A percentile compares a stretch with the other conserved stretches of the same genome.
Conservation (phyloP, 2,329 filamentous ascomycete species). For the Hypoxylon sp. region DNA sequence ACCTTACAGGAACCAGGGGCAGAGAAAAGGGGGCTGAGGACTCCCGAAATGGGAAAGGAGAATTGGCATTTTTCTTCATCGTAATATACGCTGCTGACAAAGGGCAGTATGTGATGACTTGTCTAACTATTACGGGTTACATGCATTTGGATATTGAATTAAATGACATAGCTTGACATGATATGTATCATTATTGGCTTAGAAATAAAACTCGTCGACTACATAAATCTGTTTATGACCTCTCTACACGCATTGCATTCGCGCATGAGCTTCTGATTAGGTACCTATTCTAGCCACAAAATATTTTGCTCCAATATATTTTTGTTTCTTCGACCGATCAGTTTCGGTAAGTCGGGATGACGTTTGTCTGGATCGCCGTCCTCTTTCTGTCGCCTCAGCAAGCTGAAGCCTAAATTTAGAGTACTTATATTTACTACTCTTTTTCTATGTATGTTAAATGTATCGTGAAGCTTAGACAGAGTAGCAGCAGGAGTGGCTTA, state of each 20-base stretch:
- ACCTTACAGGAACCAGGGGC: constrained; percentile 24
- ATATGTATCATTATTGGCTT: constrained; percentile 18
- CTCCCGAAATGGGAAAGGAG: constrained; percentile 22
- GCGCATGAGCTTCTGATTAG: constrained; percentile 5
- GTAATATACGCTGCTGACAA: constrained; percentile 2
- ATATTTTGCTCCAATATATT: constrained; percentile 1
- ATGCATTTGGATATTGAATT: constrained; percentile 6
- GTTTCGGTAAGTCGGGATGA: constrained; percentile 38
- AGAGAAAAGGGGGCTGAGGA: constrained; percentile 34
- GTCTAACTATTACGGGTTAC: constrained; percentile 10
- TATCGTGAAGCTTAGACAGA: constrained; percentile 8
- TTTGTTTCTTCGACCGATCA: constrained; percentile 14
- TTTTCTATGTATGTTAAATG: constrained; percentile 13
- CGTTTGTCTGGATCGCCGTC: constrained; percentile 29
- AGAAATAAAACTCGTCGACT: not conserved
- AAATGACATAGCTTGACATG: not conserved
- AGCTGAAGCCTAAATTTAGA: constrained; percentile 24
- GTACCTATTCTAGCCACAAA: constrained; percentile 16
- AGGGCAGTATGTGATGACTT: constrained; percentile 3
- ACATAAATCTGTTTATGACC: not conserved
- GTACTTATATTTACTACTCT: constrained; percentile 12
- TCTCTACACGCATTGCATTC: not conserved
- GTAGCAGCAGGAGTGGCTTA: constrained; percentile 22
- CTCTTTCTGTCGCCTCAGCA: constrained; percentile 19
- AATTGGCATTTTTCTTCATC: constrained; percentile 4